phyloP scores from a whole-genome alignment of 1,284 basidiomycete genomes.

The Irpex sp. region DNA sequence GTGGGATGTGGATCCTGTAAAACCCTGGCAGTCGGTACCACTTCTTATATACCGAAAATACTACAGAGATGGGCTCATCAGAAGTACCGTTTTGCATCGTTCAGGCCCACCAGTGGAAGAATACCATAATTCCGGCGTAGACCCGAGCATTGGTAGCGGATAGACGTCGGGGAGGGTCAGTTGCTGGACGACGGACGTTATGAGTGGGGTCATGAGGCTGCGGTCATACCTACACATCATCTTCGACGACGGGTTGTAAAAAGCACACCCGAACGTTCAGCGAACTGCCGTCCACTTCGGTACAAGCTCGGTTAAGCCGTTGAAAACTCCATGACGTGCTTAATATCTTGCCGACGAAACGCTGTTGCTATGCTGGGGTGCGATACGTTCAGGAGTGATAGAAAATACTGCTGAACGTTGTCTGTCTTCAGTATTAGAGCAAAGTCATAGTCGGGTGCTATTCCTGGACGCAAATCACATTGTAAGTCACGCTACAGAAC shows the following conservation, averaged over 20 bases:
- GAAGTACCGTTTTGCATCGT: not conserved
- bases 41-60: not conserved
- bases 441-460: too few species aligned
- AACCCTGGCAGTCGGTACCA: not conserved
- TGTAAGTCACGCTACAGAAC: not conserved
- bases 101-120: constrained; percentile 3
- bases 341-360: not conserved
- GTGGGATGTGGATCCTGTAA: constrained; percentile 17
- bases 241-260: constrained; percentile 11
- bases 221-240: constrained; percentile 7
- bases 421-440: too few species aligned
- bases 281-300: constrained; percentile 3
- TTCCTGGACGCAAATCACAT: not conserved
- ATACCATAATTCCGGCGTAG: constrained; percentile 37
- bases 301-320: constrained; percentile 10
- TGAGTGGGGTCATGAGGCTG: constrained; percentile 12
- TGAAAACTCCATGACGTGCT: not conserved
- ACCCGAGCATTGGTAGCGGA: constrained; percentile 38
- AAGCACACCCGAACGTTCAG: not conserved
- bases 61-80: not conserved
- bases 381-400: too few species aligned
- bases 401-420: too few species aligned
- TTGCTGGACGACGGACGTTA: constrained; percentile 15
- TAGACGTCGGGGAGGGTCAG: constrained; percentile 39
- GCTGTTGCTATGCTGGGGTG: not conserved